Conservation (phyloP, 345 rosid genomes). For the Kandelia obovata region DNA sequence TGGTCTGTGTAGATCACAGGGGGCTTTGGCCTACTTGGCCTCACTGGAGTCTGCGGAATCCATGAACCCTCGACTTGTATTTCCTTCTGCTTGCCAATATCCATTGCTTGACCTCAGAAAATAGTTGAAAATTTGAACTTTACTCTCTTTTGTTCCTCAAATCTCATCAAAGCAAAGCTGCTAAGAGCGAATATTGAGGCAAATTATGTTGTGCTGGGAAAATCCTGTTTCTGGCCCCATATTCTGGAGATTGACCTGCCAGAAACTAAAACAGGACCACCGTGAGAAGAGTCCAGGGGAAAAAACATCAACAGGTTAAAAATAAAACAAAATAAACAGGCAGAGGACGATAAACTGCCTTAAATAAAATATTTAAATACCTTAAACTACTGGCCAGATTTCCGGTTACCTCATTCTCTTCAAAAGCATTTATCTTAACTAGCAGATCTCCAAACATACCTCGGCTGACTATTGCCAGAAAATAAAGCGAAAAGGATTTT, state of each 20-base stretch:
- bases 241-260: background rate
- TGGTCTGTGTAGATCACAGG: constrained; percentile 25
- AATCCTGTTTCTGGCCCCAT: constrained; percentile 11
- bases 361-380: constrained; percentile 1
- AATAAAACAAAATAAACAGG: too few species aligned
- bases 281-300: too few species aligned
- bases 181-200: background rate
- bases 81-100: constrained; percentile 29
- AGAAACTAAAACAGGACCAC: background rate
- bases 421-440: background rate
- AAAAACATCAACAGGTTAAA: too few species aligned
- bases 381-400: background rate
- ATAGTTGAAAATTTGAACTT: background rate
- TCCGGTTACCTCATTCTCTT: too few species aligned
- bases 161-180: too few species aligned
- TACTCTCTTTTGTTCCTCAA: too few species aligned
- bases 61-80: constrained; percentile 13
- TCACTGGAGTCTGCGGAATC: constrained; percentile 46
- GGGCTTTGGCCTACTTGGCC: constrained; percentile 31
- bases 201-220: background rate
- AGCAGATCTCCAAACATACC: constrained; percentile 17
- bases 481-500: too few species aligned
- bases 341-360: background rate
- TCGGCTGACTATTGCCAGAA: too few species aligned
- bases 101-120: constrained; percentile 17